Base-by-base conservation (phyloP, 2,329 filamentous ascomycete genomes). In the Diplocarpon mali region DNA sequence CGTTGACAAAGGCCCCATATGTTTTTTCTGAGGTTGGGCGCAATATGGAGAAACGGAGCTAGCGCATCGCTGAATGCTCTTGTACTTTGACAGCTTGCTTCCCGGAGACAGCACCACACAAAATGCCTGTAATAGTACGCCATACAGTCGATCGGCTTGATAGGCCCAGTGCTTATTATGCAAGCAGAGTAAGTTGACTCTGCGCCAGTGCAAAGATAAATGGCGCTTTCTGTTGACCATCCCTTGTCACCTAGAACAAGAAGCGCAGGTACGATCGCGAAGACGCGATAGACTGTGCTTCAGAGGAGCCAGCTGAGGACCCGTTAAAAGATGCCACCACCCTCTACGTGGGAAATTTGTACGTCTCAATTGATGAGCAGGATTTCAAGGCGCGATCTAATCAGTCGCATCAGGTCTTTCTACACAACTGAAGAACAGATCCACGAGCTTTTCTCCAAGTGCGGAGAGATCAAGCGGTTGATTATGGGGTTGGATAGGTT, bases 351-450 rank as follows among this genome's bases (percentile, higher is more conserved):
- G 92, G 92, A 59, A 98, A 98, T 65, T 72, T 98, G 76, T 93
- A 71, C 56, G 81, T 66, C 50, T 45, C 50, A 32, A 13, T 9
- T 27, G 40, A n/a, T 42, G 35, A 13, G 24, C 42, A 35, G 35
- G 39, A 29, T 24, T 42, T 50, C 44, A 40, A n/a, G 30, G 30
- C 30, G 10, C 10, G 13, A 36, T 32, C 41, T 43, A 24, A 38
- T 51, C 51, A 42, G 44, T 27, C 31, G 29, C 17, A 24, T 35
- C 55, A 88, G 85, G 44, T 94, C 89, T 34, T 95, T 95, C 69
- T 95, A 95, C 73, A 98, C 92, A 17, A 98, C 92, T 45, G 92
- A 98, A 65, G 92, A 98, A 68, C 92, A 98, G 64, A 95, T 98
- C 48, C 90, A 96, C 66, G 90, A 96, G 67, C 78, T 95, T 38